Evolutionary conservation across 2,329 filamentous ascomycete genomes (phyloP).

Genomic region (Salinomyces thailandicus): DNA sequence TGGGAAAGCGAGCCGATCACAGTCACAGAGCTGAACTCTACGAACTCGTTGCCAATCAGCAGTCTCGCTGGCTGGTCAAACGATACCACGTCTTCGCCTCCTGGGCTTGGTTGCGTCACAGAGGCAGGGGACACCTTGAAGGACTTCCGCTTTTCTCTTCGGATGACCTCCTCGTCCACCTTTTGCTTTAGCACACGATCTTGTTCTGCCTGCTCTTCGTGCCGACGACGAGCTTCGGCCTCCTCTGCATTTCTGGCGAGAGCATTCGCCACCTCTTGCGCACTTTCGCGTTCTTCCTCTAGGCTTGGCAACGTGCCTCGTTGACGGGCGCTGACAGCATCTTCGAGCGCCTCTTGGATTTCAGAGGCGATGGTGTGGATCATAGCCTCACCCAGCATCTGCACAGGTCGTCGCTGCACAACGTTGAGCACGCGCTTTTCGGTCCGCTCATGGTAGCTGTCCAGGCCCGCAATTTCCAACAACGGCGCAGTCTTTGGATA

Average conservation of each 20-base stretch:
- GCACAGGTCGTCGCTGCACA: slow-evolving; percentile 58
- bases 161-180: slow-evolving; percentile 61
- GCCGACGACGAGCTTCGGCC: slow-evolving; percentile 29
- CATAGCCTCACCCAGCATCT: slow-evolving; percentile 53
- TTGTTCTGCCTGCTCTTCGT: slow-evolving; percentile 44
- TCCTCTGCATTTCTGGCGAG: slow-evolving; percentile 40
- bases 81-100: slow-evolving; percentile 11
- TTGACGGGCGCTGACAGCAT: slow-evolving; percentile 68
- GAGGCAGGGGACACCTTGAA: not conserved
- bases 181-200: slow-evolving; percentile 59
- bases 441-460: slow-evolving; percentile 58
- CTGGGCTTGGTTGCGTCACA: not conserved
- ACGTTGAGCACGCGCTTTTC: slow-evolving; percentile 61
- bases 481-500: slow-evolving; percentile 79
- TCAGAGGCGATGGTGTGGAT: slow-evolving; percentile 51
- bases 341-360: slow-evolving; percentile 64
- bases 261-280: slow-evolving; percentile 61
- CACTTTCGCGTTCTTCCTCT: slow-evolving; percentile 76
- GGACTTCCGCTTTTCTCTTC: slow-evolving; percentile 51
- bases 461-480: slow-evolving; percentile 55
- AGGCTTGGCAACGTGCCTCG: slow-evolving; percentile 70
- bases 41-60: slow-evolving; percentile 11
- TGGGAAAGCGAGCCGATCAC: slow-evolving; percentile 12
- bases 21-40: slow-evolving; percentile 17
- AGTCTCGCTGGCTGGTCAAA: slow-evolving; percentile 22